Evolutionary conservation across 2,329 filamentous ascomycete species (phyloP).

Genomic region (Aspergillaceae sp.): DNA sequence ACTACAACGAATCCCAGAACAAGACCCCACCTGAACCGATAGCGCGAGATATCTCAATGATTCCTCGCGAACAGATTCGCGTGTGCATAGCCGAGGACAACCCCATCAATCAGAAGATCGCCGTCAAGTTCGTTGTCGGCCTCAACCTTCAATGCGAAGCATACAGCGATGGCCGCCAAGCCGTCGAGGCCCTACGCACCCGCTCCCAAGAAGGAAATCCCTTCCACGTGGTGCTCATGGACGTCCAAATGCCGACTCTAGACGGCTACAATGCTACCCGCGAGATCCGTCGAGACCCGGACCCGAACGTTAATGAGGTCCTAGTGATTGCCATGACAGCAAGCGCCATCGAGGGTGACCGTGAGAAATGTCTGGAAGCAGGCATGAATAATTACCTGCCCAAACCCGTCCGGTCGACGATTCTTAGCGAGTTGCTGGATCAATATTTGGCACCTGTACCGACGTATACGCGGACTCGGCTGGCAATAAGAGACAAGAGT

Average conservation of each 20-base stretch:
- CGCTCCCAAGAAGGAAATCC: constrained; percentile 63
- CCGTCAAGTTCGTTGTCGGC: constrained; percentile 79
- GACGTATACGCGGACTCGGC: constrained; percentile 24
- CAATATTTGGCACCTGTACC: constrained; percentile 51
- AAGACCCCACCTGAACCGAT: constrained; percentile 37
- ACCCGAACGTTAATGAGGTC: constrained; percentile 68
- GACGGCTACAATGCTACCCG: constrained; percentile 90
- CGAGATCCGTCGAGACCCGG: constrained; percentile 65
- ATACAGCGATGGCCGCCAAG: constrained; percentile 81
- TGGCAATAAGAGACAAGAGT: constrained; percentile 22
- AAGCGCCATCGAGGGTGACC: constrained; percentile 84
- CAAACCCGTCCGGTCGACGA: constrained; percentile 84
- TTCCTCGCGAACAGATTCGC: constrained; percentile 69
- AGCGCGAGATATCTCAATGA: constrained; percentile 58
- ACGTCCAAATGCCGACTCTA: constrained; percentile 90
- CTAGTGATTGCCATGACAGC: constrained; percentile 98
- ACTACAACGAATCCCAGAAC: constrained; percentile 31
- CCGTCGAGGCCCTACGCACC: constrained; percentile 72
- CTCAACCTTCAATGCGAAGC: constrained; percentile 81
- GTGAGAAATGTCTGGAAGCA: constrained; percentile 88
- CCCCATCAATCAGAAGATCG: constrained; percentile 87
- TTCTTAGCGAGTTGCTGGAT: constrained; percentile 75
- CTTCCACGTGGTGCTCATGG: constrained; percentile 90
- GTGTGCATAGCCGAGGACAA: constrained; percentile 96
- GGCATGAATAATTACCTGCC: constrained; percentile 98